Conservation (phyloP, 306 rosid species). For the Sesbania bispinosa region DNA sequence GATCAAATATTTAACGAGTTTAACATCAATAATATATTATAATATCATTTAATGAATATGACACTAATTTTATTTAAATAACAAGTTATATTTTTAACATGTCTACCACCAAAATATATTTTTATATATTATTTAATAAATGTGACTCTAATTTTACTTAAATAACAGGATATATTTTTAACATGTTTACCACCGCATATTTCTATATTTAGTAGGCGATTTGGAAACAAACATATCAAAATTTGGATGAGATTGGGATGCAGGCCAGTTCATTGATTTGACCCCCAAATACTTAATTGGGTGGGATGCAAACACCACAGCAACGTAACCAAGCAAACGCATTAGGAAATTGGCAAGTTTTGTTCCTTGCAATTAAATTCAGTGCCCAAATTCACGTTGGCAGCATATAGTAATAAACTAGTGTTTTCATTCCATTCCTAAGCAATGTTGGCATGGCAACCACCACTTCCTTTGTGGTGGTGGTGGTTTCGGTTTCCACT, state of each 20-base stretch:
- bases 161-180: too few species aligned
- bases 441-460: slow-evolving; percentile 33
- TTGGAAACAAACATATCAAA: neutral
- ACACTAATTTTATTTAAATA: too few species aligned
- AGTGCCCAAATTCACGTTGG: slow-evolving; percentile 14
- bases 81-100: too few species aligned
- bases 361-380: slow-evolving; percentile 9
- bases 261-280: slow-evolving; percentile 36
- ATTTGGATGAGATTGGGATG: neutral
- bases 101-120: too few species aligned
- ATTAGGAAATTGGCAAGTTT: slow-evolving; percentile 5
- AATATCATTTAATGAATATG: too few species aligned
- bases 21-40: too few species aligned
- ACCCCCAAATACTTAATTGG: slow-evolving; percentile 20
- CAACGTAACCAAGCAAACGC: slow-evolving; percentile 19
- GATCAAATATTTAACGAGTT: too few species aligned
- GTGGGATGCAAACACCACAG: slow-evolving; percentile 21
- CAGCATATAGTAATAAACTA: slow-evolving; percentile 7
- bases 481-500: slow-evolving; percentile 41
- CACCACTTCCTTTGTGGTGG: slow-evolving; percentile 32
- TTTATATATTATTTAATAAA: too few species aligned
- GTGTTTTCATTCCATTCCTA: neutral
- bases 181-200: too few species aligned
- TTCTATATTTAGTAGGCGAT: too few species aligned
- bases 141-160: too few species aligned